A percentile compares a stretch with the other conserved stretches of the same genome.
Conservation (phyloP, 2,329 filamentous ascomycete genomes). For the Microsporum ferrugineum region DNA sequence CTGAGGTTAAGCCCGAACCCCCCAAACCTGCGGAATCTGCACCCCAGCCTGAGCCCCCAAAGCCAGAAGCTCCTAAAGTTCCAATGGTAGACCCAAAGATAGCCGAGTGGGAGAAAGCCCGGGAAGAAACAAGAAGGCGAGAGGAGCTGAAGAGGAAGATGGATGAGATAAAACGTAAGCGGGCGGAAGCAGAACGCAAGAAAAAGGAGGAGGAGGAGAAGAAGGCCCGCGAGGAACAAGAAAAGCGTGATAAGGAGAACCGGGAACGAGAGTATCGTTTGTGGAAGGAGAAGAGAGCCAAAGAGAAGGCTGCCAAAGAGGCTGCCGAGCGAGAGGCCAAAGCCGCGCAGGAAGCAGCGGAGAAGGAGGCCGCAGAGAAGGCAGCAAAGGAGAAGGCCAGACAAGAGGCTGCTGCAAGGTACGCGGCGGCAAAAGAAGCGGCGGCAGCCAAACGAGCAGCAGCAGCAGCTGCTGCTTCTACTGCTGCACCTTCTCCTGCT, state of each 20-base stretch:
- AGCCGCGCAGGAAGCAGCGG: slow-evolving; percentile 17
- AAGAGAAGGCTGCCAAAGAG: slow-evolving; percentile 11
- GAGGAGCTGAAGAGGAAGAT: slow-evolving; percentile 26
- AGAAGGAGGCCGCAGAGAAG: slow-evolving; percentile 17
- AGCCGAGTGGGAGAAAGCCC: slow-evolving; percentile 20
- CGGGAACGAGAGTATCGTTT: slow-evolving; percentile 32
- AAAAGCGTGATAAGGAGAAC: slow-evolving; percentile 29
- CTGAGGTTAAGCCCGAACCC: neutral
- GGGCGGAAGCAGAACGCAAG: slow-evolving; percentile 29
- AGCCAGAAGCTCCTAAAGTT: neutral
- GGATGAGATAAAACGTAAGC: slow-evolving; percentile 28
- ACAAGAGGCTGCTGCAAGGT: slow-evolving; percentile 16
- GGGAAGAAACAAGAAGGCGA: slow-evolving; percentile 27
- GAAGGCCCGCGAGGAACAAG: slow-evolving; percentile 31
- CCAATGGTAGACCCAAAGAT: slow-evolving; percentile 6
- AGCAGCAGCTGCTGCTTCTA: slow-evolving; percentile 20
- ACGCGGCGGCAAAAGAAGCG: slow-evolving; percentile 26
- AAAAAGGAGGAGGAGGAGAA: slow-evolving; percentile 30
- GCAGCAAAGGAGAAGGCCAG: slow-evolving; percentile 16
- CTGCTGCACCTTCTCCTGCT: slow-evolving; percentile 20
- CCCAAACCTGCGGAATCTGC: neutral
- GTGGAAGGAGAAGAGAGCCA: slow-evolving; percentile 24
- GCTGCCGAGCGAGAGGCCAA: slow-evolving; percentile 28
- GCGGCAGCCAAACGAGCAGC: slow-evolving; percentile 24
- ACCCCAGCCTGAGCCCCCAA: neutral